These are phyloP conservation scores for Orbilia quercus DNA, from an alignment of 2,329 filamentous ascomycete genomes.

Conservation along the genomic window DNA sequence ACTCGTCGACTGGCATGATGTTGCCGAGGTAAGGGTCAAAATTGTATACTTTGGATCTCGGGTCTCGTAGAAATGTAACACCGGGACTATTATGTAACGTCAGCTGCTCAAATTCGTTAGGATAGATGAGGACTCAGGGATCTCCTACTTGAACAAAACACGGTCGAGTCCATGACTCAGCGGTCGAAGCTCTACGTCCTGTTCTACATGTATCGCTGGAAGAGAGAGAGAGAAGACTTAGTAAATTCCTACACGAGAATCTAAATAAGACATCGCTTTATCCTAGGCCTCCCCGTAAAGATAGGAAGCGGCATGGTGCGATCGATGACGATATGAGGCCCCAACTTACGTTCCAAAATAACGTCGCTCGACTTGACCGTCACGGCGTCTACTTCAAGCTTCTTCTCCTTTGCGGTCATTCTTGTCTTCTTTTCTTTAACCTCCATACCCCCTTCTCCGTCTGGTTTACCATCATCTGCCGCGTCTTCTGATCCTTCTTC, in stretches of 20 bases:
- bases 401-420: conserved; percentile 34
- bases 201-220: conserved; percentile 63
- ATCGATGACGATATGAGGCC: too few relatives aligned
- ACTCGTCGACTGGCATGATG: conserved; percentile 93
- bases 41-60: conserved; percentile 87
- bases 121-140: neutral
- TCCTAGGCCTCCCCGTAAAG: too few relatives aligned
- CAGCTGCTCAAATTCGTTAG: conserved; percentile 25
- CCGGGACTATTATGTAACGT: conserved; percentile 69
- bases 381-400: conserved; percentile 39
- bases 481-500: neutral
- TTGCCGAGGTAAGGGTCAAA: conserved; percentile 93
- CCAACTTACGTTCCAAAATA: conserved; percentile 54
- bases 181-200: conserved; percentile 69
- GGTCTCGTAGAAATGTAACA: conserved; percentile 90
- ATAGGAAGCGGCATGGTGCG: too few relatives aligned
- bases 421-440: conserved; percentile 15
- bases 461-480: conserved; percentile 4
- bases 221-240: neutral
- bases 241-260: neutral
- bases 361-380: conserved; percentile 45
- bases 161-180: conserved; percentile 82
- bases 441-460: conserved; percentile 11
- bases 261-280: neutral
- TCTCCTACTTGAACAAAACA: conserved; percentile 84